Percentiles rank a stretch among this genome's conserved stretches.
Conservation (phyloP, 78 protist species). For the Guillardia theta region DNA sequence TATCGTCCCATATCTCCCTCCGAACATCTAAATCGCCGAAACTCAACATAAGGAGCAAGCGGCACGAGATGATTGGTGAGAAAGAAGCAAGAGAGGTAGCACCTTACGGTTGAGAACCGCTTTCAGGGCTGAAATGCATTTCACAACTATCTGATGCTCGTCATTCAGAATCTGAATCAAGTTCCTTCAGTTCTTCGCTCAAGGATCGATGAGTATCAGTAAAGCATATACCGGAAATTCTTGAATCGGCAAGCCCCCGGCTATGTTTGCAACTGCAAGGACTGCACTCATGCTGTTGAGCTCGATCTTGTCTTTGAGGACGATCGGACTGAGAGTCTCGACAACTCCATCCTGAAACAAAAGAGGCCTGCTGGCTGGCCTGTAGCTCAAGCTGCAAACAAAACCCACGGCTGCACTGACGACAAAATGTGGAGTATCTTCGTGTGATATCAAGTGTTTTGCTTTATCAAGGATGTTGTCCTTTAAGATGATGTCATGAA, state of each 20-base stretch:
- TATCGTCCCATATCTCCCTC: neutral
- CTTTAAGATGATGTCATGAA: neutral
- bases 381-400: neutral
- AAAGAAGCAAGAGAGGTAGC: neutral
- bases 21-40: neutral
- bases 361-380: neutral
- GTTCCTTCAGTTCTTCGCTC: neutral
- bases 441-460: neutral
- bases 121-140: neutral
- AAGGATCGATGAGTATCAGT: neutral
- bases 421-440: neutral
- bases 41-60: neutral
- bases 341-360: neutral
- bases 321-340: neutral
- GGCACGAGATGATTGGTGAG: neutral
- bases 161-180: neutral
- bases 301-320: neutral
- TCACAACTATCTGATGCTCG: neutral
- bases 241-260: neutral
- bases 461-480: neutral
- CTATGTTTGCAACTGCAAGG: neutral
- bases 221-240: neutral
- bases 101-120: neutral
- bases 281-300: conserved; percentile 3
- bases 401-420: neutral